Evolutionary conservation across 2,329 filamentous ascomycete genomes (phyloP), one percentile per base, ranked within the genome.

Genomic region (Cordyceps fumosorosea): DNA sequence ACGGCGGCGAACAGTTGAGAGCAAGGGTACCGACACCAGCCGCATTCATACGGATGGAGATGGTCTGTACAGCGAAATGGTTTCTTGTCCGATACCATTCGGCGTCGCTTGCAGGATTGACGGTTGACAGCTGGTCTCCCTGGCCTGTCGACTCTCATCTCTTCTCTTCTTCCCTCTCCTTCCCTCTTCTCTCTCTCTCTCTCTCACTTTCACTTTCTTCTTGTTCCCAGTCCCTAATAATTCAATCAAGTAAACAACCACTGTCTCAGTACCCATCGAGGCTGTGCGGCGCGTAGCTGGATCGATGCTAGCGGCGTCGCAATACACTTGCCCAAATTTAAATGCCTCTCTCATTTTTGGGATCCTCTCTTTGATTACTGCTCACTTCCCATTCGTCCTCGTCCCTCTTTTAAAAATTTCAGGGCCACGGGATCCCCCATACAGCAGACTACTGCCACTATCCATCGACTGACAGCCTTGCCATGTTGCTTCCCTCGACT

Each of bases 401-500:
- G 48, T 52, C 47, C 57, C 57, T 45, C 40, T 44, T 53, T 60
- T 53, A 34, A 60, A 60, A 52, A 45, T 53, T 60, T 44, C 48
- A n/a, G 24, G 29, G 48, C 48, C 57, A 53, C 48, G 48, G 26
- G 57, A 24, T 60, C 14, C 34, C 37, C 40, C 24, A 3, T 24
- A n/a, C 22, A 52, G 56, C 48, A 53, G 48, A 60, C 48, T 44
- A 37, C 37, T 8, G 5, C 24, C 45, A 7, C 18, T 24, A 52
- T 6, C 22, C 18, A 26, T 11, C 34, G 12, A 22, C 56, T 44
- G 32, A 60, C 57, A 45, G 12, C 34, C 48, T 48, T 26, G 58
- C 51, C 51, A 61, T 61, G 58, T 61, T 61, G 58, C 51, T 55
- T 61, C 51, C 51, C 50, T 48, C 58, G 58, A 61, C 58, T 61